Percentiles rank a stretch among this genome's conserved stretches.
phyloP scores from a whole-genome alignment of 108 stramenopile species.

The Cyclotella choctawhatcheeana region DNA sequence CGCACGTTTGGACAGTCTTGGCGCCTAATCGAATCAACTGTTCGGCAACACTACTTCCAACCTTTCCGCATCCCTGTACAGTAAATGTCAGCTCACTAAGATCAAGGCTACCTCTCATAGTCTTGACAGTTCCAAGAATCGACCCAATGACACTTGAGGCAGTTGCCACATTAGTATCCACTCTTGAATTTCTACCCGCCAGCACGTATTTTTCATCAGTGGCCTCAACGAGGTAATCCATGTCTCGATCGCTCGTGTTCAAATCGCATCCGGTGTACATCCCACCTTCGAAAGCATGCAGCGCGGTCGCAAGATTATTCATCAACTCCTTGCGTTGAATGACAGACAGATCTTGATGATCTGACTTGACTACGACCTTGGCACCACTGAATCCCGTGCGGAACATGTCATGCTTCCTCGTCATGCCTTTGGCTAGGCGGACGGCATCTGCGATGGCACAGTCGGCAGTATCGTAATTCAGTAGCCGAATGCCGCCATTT shows the following conservation, averaged over 20 bases:
- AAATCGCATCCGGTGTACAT: conserved; percentile 55
- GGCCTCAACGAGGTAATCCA: conserved; percentile 47
- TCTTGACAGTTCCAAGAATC: conserved; percentile 46
- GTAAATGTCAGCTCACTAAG: conserved; percentile 42
- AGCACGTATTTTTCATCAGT: conserved; percentile 47
- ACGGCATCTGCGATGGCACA: conserved; percentile 55
- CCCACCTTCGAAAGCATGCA: conserved; percentile 36
- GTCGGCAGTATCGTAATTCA: conserved; percentile 39
- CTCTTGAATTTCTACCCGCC: conserved; percentile 39
- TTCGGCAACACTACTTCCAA: conserved; percentile 47
- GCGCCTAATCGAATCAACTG: conserved; percentile 43
- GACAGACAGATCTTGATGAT: conserved; percentile 19
- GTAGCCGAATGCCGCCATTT: conserved; percentile 49
- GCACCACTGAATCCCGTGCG: conserved; percentile 55
- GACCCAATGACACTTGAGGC: conserved; percentile 46
- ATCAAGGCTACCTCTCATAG: conserved; percentile 30
- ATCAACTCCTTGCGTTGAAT: conserved; percentile 49
- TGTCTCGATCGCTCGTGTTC: conserved; percentile 45
- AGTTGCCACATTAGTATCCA: conserved; percentile 53
- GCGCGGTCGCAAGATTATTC: conserved; percentile 43
- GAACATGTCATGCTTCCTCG: conserved; percentile 57
- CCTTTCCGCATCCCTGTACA: conserved; percentile 61
- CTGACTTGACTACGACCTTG: conserved; percentile 47
- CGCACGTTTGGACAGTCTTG: conserved; percentile 45
- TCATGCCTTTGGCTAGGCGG: conserved; percentile 60